Evolutionary conservation across 371 early-diverging fungal species (phyloP).

Genomic region (Haplosporangium sp.): DNA sequence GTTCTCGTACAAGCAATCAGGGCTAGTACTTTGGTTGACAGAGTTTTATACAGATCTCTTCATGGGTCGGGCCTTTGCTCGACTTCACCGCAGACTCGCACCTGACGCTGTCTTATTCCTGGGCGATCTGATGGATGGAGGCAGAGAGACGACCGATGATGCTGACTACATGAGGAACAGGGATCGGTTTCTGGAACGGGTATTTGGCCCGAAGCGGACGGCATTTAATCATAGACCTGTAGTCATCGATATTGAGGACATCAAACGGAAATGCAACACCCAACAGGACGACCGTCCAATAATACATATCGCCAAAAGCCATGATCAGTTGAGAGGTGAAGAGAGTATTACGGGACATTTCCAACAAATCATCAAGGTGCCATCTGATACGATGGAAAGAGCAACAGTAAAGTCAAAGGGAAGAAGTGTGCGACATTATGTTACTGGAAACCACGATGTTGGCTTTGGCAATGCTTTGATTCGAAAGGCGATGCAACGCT

Average conservation of each 20-base stretch:
- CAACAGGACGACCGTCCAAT: neutral
- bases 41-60: constrained; percentile 88
- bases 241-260: constrained; percentile 13
- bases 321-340: neutral
- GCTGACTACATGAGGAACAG: constrained; percentile 52
- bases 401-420: constrained; percentile 13
- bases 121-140: constrained; percentile 93
- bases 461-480: constrained; percentile 85
- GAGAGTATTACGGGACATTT: constrained; percentile 16
- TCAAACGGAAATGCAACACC: neutral
- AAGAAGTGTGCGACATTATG: constrained; percentile 36
- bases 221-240: constrained; percentile 38
- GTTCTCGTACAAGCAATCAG: constrained; percentile 76
- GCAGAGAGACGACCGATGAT: constrained; percentile 78
- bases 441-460: constrained; percentile 94
- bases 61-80: constrained; percentile 80
- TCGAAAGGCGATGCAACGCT: constrained; percentile 62
- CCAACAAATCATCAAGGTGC: constrained; percentile 17
- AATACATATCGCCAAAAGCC: too few relatives aligned
- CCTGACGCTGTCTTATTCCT: constrained; percentile 79
- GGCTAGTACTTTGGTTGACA: constrained; percentile 57
- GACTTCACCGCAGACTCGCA: constrained; percentile 59
- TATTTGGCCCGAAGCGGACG: constrained; percentile 25
- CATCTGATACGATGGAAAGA: constrained; percentile 5
- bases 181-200: constrained; percentile 27